Evolutionary conservation across 768 basidiomycete species (phyloP).

Genomic region (Gautieria morchelliformis): DNA sequence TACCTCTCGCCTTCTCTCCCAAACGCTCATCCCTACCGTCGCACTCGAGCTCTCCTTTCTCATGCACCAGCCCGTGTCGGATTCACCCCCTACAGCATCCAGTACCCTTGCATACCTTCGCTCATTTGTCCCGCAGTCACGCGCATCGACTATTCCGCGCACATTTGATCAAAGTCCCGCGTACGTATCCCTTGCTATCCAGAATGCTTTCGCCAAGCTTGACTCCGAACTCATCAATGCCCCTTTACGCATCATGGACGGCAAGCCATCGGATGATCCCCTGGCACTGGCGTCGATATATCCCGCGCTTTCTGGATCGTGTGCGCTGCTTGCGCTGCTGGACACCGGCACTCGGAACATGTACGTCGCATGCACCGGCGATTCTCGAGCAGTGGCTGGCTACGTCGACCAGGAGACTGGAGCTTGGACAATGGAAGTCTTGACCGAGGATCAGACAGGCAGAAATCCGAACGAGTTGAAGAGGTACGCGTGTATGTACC

Average conservation of each 20-base stretch:
- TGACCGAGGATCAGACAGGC: slow-evolving; percentile 95
- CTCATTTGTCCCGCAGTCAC: slow-evolving; percentile 28
- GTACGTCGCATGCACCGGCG: slow-evolving; percentile 88
- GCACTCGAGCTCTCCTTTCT: slow-evolving; percentile 62
- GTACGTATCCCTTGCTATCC: slow-evolving; percentile 56
- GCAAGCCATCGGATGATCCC: slow-evolving; percentile 55
- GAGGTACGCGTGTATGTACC: slow-evolving; percentile 41
- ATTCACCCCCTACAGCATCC: slow-evolving; percentile 19
- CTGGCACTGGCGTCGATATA: slow-evolving; percentile 63
- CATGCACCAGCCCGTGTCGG: slow-evolving; percentile 25
- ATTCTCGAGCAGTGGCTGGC: slow-evolving; percentile 92
- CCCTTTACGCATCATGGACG: slow-evolving; percentile 50
- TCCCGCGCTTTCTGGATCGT: slow-evolving; percentile 86
- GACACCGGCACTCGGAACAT: slow-evolving; percentile 76
- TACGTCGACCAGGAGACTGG: slow-evolving; percentile 75
- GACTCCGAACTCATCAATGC: slow-evolving; percentile 77
- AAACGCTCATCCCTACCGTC: slow-evolving; percentile 76
- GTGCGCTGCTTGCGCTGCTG: slow-evolving; percentile 80
- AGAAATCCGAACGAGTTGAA: slow-evolving; percentile 77
- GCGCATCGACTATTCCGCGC: slow-evolving; percentile 12
- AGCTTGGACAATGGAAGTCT: slow-evolving; percentile 85
- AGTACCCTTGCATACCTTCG: slow-evolving; percentile 10
- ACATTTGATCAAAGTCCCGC: slow-evolving; percentile 38
- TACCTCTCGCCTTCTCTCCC: slow-evolving; percentile 77
- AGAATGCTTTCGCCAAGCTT: slow-evolving; percentile 69